These are phyloP conservation scores for Citrullus colocynthis DNA, from an alignment of 306 rosid genomes.

Conservation along the genomic window DNA sequence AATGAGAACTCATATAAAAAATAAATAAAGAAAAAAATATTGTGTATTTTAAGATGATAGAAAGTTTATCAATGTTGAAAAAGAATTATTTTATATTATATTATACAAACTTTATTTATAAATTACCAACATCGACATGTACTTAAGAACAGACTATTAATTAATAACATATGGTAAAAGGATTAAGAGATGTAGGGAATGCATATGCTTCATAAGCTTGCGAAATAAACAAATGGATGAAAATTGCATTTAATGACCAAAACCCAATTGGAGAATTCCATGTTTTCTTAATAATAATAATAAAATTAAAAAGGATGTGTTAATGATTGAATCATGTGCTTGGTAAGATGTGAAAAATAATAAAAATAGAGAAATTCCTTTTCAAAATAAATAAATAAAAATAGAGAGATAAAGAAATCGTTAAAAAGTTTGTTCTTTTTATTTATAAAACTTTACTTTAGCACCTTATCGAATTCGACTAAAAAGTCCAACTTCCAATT, in stretches of 20 bases:
- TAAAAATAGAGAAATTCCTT: too few relatives aligned
- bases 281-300: not conserved
- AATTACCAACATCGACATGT: not conserved
- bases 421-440: not conserved
- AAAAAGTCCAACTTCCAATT: conserved; percentile 1
- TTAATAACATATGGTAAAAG: not conserved
- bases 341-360: not conserved
- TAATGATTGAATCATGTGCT: conserved; percentile 7
- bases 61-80: too few relatives aligned
- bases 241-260: not conserved
- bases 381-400: too few relatives aligned
- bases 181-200: not conserved
- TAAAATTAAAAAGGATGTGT: not conserved
- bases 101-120: not conserved
- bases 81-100: not conserved
- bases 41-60: too few relatives aligned
- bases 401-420: not conserved
- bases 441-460: not conserved
- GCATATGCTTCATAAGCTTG: not conserved
- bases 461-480: not conserved
- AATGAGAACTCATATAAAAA: too few relatives aligned
- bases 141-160: not conserved
- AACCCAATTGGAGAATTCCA: not conserved
- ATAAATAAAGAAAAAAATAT: too few relatives aligned
- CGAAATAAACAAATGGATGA: not conserved